Base-by-base conservation (phyloP, 2,329 filamentous ascomycete species). In the Cytospora mali region DNA sequence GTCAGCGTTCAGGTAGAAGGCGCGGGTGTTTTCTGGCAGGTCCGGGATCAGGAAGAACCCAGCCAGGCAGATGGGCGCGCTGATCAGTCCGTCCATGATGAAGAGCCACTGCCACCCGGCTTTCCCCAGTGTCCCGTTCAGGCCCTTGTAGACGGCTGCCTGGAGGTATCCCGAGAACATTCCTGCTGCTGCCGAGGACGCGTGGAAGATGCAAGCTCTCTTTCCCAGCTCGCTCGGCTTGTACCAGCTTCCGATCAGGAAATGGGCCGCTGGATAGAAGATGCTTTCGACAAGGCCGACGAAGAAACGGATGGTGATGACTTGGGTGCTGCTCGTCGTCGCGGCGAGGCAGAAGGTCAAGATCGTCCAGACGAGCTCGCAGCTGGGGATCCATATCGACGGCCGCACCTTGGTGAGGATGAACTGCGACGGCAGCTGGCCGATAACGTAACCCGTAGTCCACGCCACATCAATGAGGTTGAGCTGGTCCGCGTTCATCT, bases 371-470 rank as follows among this genome's bases (percentile, higher is more conserved):
- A 72, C 66, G 11, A 77, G 66, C 61, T 79, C 77, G 39, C 76
- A 76, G 11, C 69, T 69, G 0, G 78, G 78, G 1, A 80, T 71
- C 68, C 75, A 78, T 4, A 79, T 64, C 1, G 77, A 79, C 0
- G 77, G 77, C 1, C 77, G 73, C n/a, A 79, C 70, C 64, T 74
- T 76, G 3, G 74, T 79, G 64, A 76, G 73, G 61, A 78, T 73
- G 52, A 79, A 65, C 28, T 76, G 77, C 2, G 73, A 75, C 3
- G 76, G 75, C 46, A 75, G 72, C 39, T 79, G 74, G 0, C 76
- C 75, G 72, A 88, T 76, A 0, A 86, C 81, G 65, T 88, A 88
- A 9, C 86, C 85, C 0, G 84, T 79, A 0, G 83, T 87, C 78
- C 85, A 88, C 27, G 78, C 80, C 0, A 83, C 80, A 53, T 71